Evolutionary conservation across 441 rosid genomes (phyloP).

Genomic region (Viola pubescens): DNA sequence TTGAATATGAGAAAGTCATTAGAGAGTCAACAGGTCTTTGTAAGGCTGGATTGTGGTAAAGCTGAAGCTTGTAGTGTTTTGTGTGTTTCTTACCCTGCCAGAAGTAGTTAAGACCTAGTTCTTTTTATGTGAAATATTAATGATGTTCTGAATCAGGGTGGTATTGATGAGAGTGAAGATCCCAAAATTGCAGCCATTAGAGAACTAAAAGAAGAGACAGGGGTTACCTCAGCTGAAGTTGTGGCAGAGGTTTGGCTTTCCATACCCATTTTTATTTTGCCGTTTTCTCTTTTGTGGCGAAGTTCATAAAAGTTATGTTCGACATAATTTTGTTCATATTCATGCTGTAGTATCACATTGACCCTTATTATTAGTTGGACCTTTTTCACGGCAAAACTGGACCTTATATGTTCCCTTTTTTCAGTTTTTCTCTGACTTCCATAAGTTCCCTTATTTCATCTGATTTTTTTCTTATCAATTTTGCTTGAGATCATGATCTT

Average conservation of each 20-base stretch:
- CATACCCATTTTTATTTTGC: slow-evolving; percentile 1
- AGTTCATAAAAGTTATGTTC: slow-evolving; percentile 1
- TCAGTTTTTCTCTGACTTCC: background rate
- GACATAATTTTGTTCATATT: background rate
- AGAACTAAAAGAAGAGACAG: slow-evolving; percentile 91
- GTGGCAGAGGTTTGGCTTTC: slow-evolving; percentile 59
- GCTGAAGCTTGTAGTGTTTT: background rate
- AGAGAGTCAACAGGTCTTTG: too few relatives aligned
- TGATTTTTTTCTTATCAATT: too few relatives aligned
- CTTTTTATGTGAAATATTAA: background rate
- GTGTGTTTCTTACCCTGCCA: background rate
- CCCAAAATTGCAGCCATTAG: slow-evolving; percentile 75
- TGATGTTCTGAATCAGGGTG: slow-evolving; percentile 41
- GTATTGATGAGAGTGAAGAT: slow-evolving; percentile 83
- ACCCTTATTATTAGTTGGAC: background rate
- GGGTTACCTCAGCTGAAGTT: slow-evolving; percentile 69
- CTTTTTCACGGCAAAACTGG: background rate
- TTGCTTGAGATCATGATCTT: too few relatives aligned
- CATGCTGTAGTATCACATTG: background rate
- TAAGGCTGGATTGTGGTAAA: background rate
- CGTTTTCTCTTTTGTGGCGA: background rate
- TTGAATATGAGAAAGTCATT: too few relatives aligned
- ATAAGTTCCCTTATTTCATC: too few relatives aligned
- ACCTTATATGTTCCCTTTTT: background rate
- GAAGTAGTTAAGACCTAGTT: too few relatives aligned